phyloP scores from a whole-genome alignment of 1,139 yeast genomes.

The Suhomyces guaymorum region DNA sequence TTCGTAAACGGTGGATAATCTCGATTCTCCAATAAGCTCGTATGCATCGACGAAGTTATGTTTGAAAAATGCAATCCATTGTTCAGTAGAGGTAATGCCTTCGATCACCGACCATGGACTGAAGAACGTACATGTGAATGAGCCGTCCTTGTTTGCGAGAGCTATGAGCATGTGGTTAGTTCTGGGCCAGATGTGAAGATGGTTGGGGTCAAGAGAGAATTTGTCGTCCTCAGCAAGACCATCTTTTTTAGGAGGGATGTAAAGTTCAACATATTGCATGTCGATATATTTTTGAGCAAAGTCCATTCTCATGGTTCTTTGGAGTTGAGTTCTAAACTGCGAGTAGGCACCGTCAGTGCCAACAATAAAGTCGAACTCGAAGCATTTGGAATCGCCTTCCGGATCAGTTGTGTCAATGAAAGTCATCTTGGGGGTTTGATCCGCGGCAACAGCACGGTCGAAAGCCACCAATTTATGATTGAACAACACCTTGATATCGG shows the following conservation, averaged over 20 bases:
- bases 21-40: slow-evolving; percentile 61
- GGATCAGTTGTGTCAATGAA: slow-evolving; percentile 21
- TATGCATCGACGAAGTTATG: slow-evolving; percentile 74
- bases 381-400: slow-evolving; percentile 17
- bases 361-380: slow-evolving; percentile 57
- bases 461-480: slow-evolving; percentile 54
- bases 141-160: slow-evolving; percentile 78
- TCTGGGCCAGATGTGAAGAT: slow-evolving; percentile 93
- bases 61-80: slow-evolving; percentile 56
- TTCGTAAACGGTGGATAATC: slow-evolving; percentile 52
- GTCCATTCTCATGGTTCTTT: slow-evolving; percentile 67
- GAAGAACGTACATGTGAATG: slow-evolving; percentile 88
- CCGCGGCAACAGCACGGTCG: slow-evolving; percentile 20
- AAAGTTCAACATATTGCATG: slow-evolving; percentile 78
- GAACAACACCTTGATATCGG: slow-evolving; percentile 51
- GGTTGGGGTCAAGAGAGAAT: slow-evolving; percentile 67
- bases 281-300: slow-evolving; percentile 77
- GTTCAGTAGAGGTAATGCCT: slow-evolving; percentile 42
- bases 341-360: slow-evolving; percentile 93
- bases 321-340: slow-evolving; percentile 68
- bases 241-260: slow-evolving; percentile 55
- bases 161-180: slow-evolving; percentile 87
- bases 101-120: slow-evolving; percentile 76
- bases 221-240: slow-evolving; percentile 17
- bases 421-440: slow-evolving; percentile 25